These are phyloP conservation scores for Polytolypa hystricis DNA, from an alignment of 2,329 filamentous ascomycete species.

Conservation along the genomic window DNA sequence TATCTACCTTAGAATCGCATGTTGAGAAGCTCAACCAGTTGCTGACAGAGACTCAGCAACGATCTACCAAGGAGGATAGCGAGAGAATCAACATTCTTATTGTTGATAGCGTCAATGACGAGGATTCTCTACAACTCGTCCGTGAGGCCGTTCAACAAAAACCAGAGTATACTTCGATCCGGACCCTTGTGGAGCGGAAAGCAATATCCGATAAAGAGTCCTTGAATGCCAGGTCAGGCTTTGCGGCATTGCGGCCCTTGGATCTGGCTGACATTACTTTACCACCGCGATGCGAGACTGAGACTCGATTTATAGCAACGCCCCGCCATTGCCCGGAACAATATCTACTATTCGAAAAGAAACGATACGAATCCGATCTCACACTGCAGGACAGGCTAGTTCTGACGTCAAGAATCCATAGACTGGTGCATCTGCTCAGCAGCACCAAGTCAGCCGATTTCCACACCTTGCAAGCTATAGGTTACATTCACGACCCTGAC, in stretches of 20 bases:
- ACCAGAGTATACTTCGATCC: slow-evolving; percentile 1
- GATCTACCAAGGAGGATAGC: neutral
- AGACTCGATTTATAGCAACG: slow-evolving; percentile 1
- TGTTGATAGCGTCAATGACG: slow-evolving; percentile 1
- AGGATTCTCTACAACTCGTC: slow-evolving; percentile 1
- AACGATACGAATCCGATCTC: neutral
- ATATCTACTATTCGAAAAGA: slow-evolving; percentile 3
- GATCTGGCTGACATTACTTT: neutral
- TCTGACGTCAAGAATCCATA: slow-evolving; percentile 1
- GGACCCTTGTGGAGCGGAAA: slow-evolving; percentile 1
- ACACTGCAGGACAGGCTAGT: slow-evolving; percentile 1
- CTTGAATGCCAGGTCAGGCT: neutral
- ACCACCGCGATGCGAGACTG: neutral
- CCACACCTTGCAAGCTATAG: neutral
- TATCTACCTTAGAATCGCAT: slow-evolving; percentile 1
- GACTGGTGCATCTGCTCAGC: neutral
- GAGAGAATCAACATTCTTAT: slow-evolving; percentile 3
- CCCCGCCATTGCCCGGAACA: neutral
- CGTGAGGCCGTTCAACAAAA: slow-evolving; percentile 1
- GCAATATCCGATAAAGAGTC: neutral
- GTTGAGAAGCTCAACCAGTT: slow-evolving; percentile 1
- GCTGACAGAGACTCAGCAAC: slow-evolving; percentile 1
- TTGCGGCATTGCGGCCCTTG: neutral
- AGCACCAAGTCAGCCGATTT: neutral
- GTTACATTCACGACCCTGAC: slow-evolving; percentile 1